phyloP scores from a whole-genome alignment of 2,329 filamentous ascomycete genomes.

The Penicillium sp. region DNA sequence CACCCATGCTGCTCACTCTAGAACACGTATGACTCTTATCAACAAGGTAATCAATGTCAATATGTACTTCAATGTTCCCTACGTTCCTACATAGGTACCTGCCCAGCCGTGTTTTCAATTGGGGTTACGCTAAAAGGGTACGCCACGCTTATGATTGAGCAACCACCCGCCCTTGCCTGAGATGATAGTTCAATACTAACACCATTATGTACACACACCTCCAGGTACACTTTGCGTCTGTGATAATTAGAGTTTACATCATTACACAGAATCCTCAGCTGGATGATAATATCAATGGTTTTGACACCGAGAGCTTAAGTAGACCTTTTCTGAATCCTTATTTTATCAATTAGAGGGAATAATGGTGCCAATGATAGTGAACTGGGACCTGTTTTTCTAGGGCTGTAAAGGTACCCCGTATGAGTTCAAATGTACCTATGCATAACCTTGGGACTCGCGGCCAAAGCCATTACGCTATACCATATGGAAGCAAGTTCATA shows the following conservation, averaged over 20 bases:
- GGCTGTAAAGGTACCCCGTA: background rate
- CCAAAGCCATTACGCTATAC: constrained; percentile 2
- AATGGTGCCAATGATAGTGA: background rate
- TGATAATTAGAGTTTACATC: constrained; percentile 5
- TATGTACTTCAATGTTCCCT: background rate
- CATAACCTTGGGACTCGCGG: constrained; percentile 1
- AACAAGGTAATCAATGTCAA: background rate
- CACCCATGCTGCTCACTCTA: background rate
- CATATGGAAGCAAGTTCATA: background rate
- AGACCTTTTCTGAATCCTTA: background rate
- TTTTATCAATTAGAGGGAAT: background rate
- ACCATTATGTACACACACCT: background rate
- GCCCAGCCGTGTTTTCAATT: constrained; percentile 20
- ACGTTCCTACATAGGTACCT: constrained; percentile 8
- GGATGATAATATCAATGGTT: background rate
- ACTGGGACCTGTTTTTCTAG: background rate
- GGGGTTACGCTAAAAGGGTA: constrained; percentile 19
- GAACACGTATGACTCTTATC: background rate
- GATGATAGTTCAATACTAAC: background rate
- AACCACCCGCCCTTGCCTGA: constrained; percentile 14
- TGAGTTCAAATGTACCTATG: background rate
- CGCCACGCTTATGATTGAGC: constrained; percentile 22
- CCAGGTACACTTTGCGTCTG: background rate
- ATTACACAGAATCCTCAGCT: background rate
- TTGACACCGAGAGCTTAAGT: constrained; percentile 6